A percentile compares a stretch with the other conserved stretches of the same genome.
Conservation (phyloP, 176 grass and related monocot species). For the barley (Hordeum vulgare) region MorexV3_pseudomolecules_assembly NC_058519.1:532990637-532991136, state of each 20-base stretch:
- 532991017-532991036: neutral
- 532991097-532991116: neutral
- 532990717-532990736: neutral
- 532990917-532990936: neutral
- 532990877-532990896: slow-evolving; percentile 80
- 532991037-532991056: neutral
- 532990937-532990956: neutral
- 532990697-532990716: neutral
- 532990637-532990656: neutral
- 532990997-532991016: neutral
- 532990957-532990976: slow-evolving; percentile 12
- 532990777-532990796: neutral
- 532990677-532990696: neutral
- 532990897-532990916: slow-evolving; percentile 20
- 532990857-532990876: slow-evolving; percentile 95
- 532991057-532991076: slow-evolving; percentile 4
- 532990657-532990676: neutral
- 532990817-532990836: slow-evolving; percentile 95
- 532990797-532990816: slow-evolving; percentile 90
- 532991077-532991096: neutral
- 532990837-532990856: slow-evolving; percentile 92
- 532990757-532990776: neutral
- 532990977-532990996: neutral
- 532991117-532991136: neutral
- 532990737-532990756: neutral